Evolutionary conservation across 371 early-diverging fungal genomes (phyloP).

Genomic region (Syncephalastrum racemosum): DNA sequence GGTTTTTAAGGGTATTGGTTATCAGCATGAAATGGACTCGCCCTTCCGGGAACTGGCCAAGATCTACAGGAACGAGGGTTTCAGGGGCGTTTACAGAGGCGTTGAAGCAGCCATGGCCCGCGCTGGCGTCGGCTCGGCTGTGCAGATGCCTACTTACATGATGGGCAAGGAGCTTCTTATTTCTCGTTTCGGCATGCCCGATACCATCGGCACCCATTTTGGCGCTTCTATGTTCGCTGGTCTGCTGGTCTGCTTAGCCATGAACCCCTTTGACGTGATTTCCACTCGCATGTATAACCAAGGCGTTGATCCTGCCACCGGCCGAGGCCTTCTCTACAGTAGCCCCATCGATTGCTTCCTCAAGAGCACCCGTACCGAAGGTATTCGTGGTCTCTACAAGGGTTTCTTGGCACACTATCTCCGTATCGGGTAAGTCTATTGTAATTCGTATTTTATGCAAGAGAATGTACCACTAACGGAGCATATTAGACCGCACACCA

Average conservation of each 20-base stretch:
- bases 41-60: constrained; percentile 61
- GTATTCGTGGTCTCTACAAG: constrained; percentile 86
- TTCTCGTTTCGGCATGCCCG: constrained; percentile 57
- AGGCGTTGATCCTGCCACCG: constrained; percentile 63
- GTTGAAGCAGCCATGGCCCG: constrained; percentile 89
- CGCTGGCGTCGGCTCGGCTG: constrained; percentile 88
- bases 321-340: constrained; percentile 73
- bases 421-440: constrained; percentile 77
- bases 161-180: constrained; percentile 70
- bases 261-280: constrained; percentile 98
- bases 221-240: constrained; percentile 81
- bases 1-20: constrained; percentile 75
- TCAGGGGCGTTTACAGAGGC: constrained; percentile 86
- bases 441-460: constrained; percentile 3
- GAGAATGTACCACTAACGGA: not conserved
- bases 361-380: constrained; percentile 84
- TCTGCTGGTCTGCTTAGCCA: constrained; percentile 83
- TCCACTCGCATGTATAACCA: constrained; percentile 96
- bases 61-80: constrained; percentile 69
- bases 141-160: constrained; percentile 92
- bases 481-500: constrained; percentile 83
- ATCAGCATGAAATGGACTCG: constrained; percentile 86
- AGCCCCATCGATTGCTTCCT: constrained; percentile 81
- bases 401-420: constrained; percentile 93
- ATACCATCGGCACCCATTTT: constrained; percentile 72